Evolutionary conservation across 1,284 basidiomycete genomes (phyloP), one percentile per base, ranked within the genome.

Genomic region (Tilletia caries): DNA sequence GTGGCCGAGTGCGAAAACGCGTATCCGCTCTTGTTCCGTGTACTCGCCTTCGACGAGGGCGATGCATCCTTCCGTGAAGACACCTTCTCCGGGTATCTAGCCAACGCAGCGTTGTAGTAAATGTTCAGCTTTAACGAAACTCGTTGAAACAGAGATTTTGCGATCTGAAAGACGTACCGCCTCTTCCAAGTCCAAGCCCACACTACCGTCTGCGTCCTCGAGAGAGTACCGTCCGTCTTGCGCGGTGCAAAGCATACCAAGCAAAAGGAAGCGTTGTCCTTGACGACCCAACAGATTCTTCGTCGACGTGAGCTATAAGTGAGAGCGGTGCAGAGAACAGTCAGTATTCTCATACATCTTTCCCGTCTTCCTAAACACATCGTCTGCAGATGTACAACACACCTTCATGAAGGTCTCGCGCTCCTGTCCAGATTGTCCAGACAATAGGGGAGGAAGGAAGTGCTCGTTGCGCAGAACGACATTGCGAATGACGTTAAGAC

Each of bases 1-100:
- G 84, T 98, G 95, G 0, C 96, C 95, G 75, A 99, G 91, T 8
- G 95, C 96, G 74, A 93, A 89, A 6, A 97, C 93, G 70, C 91
- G 87, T 67, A 99, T 87, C 0, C 88, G 91, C 65, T 91, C 92
- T 34, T 98, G 92, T 71, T 93, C 89, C 0, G 92, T 97, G 82
- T 98, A 99, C 79, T 95, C 92, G 41, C 96, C 96, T 84, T 98
- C 96, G 0, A 98, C 89, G 10, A 99, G 87, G 1, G 94, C 92
- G 84, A 97, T 91, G 71, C 91, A 93, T 0, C 96, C 96, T 83
- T 98, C 95, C 0, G 95, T 97, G 80, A 98, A 98, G 18, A 99
- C 84, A 0, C 96, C 96, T 82, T 97, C 95, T 58, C 94, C 93
- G 4, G 95, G 95, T 71, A 74, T 70, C 27, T 43, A 29, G 27